A percentile compares a stretch with the other conserved stretches of the same genome.
phyloP scores from a whole-genome alignment of 805 yeast genomes.

The Kodamaea jinghongensis region DNA sequence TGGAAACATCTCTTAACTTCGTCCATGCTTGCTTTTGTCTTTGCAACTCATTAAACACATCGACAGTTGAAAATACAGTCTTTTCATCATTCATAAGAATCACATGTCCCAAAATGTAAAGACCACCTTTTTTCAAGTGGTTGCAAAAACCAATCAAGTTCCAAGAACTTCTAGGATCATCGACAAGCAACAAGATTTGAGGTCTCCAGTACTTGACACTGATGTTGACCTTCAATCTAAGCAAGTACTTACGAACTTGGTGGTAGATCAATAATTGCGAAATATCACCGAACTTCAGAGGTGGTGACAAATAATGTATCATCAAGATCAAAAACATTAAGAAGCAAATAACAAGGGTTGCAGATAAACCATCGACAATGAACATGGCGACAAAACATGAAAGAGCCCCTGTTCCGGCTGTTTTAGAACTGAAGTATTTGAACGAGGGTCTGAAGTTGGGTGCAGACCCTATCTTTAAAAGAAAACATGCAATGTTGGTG shows the following conservation, averaged over 20 bases:
- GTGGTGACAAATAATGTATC: constrained; percentile 90
- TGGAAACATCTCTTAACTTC: constrained; percentile 70
- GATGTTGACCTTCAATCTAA: constrained; percentile 76
- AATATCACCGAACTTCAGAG: constrained; percentile 97
- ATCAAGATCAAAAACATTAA: constrained; percentile 64
- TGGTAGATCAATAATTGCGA: constrained; percentile 94
- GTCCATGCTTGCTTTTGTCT: constrained; percentile 81
- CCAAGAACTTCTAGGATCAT: constrained; percentile 92
- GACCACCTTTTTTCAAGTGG: constrained; percentile 91
- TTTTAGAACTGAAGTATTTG: constrained; percentile 74
- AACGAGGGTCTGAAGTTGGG: constrained; percentile 98
- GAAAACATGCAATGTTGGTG: constrained; percentile 89
- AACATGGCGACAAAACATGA: constrained; percentile 83
- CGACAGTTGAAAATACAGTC: constrained; percentile 31
- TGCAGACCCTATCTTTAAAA: constrained; percentile 84
- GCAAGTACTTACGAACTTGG: constrained; percentile 88
- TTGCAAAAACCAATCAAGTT: constrained; percentile 89
- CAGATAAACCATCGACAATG: constrained; percentile 89
- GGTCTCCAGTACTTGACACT: constrained; percentile 99
- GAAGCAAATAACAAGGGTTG: constrained; percentile 68
- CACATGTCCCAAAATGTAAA: constrained; percentile 91
- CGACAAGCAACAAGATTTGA: constrained; percentile 82
- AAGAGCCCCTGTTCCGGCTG: constrained; percentile 76
- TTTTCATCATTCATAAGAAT: constrained; percentile 52
- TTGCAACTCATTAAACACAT: constrained; percentile 62